Base-by-base conservation (phyloP, 371 early-diverging fungal species). In the Mucor lusitanicus region DNA sequence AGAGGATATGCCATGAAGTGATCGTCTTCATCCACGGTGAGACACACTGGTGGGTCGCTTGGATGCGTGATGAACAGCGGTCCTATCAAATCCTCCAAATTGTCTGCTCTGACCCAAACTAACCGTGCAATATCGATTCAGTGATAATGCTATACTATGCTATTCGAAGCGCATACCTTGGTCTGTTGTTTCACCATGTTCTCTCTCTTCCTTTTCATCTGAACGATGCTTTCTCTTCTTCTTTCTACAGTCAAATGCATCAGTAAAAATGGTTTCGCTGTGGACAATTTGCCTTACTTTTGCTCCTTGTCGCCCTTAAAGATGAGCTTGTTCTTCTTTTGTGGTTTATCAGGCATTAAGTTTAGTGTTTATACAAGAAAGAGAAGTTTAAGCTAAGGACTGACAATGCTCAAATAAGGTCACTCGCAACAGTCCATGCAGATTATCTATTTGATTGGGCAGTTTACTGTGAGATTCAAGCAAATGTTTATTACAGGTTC, bases 81-180 rank as follows among this genome's bases (percentile, higher is more conserved):
- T 0, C 93, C 93, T 9, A 80, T 81, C 5, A 93, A 79, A 68
- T 93, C 91, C 28, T 85, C 90, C 40, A 89, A 33, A 1, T 74
- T 37, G 19, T 86, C 87, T n/a, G 81, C 85, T n/a, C 76, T 67
- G 17, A 89, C 87, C 92, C 92, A 92, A 15, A 89, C 90, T 86
- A 54, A 27, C 15, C 33, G 19, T 7, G 5, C 6, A 40, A 59
- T 19, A 56, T 27, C 32, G 32, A 59, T 35, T 3, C 48, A 48
- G 2, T 23, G 7, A 19, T 61, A 25, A 54, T 28, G 40, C 5
- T 40, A 1, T 17, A 40, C 40, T 17, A 5, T 17, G 40, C 9
- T 40, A 1, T 40, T 17, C 17, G 5, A 17, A 17, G 17, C 0
- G 23, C 23, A 65, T 72, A 80, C 83, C 84, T 67, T 85, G 79